A percentile compares a stretch with the other conserved stretches of the same genome.
Conservation (phyloP, 176 grass and related monocot species). For the Stipa capillata region DNA sequence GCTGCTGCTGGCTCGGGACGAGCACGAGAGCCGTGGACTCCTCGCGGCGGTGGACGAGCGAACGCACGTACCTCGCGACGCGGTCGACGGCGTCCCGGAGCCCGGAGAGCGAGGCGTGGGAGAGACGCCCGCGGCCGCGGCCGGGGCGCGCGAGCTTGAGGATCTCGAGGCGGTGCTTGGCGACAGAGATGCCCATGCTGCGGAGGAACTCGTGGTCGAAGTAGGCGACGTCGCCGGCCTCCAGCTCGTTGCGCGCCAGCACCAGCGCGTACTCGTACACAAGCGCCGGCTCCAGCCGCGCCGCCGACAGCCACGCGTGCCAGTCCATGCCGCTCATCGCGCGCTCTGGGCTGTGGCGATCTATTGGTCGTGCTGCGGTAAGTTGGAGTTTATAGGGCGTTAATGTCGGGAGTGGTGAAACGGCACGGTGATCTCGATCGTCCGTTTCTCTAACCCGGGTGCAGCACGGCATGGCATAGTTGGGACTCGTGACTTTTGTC, state of each 20-base stretch:
- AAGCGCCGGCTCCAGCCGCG: slow-evolving; percentile 30
- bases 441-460: background rate
- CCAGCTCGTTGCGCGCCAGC: slow-evolving; percentile 58
- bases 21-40: slow-evolving; percentile 38
- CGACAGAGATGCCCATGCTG: slow-evolving; percentile 84
- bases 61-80: slow-evolving; percentile 32
- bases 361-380: background rate
- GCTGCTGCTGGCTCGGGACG: slow-evolving; percentile 18
- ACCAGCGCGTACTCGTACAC: slow-evolving; percentile 55
- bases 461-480: slow-evolving; percentile 7
- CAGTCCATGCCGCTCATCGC: slow-evolving; percentile 43
- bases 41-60: slow-evolving; percentile 17
- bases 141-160: slow-evolving; percentile 43
- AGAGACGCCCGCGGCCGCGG: background rate
- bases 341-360: background rate
- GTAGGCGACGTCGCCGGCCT: slow-evolving; percentile 45
- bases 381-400: background rate
- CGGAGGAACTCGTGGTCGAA: slow-evolving; percentile 61
- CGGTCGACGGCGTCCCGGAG: background rate
- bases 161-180: slow-evolving; percentile 88
- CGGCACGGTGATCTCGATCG: background rate
- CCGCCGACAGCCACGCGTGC: slow-evolving; percentile 49
- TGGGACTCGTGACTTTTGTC: slow-evolving; percentile 32
- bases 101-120: background rate
- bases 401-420: background rate